These are phyloP conservation scores for Talaromyces marneffei DNA, from an alignment of 2,329 filamentous ascomycete species.

Conservation along the genomic window DNA sequence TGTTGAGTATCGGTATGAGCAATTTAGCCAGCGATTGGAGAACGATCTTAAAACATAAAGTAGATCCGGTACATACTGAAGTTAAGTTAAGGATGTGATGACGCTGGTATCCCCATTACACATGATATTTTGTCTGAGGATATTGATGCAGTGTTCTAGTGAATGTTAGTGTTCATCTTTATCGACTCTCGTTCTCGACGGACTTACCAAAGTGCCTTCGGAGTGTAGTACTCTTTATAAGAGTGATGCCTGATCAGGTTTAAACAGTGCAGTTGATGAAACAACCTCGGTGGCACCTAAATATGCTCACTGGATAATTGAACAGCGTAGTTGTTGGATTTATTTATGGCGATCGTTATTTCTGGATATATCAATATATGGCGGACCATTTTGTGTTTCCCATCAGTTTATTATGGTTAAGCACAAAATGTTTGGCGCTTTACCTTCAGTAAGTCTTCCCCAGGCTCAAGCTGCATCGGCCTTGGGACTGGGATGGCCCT, in stretches of 20 bases:
- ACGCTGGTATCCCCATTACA: slow-evolving; percentile 1
- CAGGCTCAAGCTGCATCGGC: not conserved
- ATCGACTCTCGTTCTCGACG: too few relatives aligned
- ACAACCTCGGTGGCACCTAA: not conserved
- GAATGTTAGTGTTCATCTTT: not conserved
- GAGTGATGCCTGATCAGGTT: not conserved
- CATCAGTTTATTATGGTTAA: too few relatives aligned
- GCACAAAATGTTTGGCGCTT: not conserved
- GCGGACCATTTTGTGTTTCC: not conserved
- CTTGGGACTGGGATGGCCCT: not conserved
- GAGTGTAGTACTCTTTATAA: not conserved
- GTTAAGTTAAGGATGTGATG: not conserved
- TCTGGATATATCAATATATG: not conserved
- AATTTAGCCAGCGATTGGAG: not conserved
- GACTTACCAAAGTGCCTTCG: not conserved
- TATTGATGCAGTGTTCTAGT: slow-evolving; percentile 1
- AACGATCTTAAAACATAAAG: not conserved
- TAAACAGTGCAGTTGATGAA: slow-evolving; percentile 2
- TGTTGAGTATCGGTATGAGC: not conserved
- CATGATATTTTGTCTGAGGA: not conserved
- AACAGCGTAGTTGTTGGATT: not conserved
- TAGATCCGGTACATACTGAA: not conserved
- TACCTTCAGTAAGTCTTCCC: not conserved
- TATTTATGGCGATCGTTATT: not conserved
- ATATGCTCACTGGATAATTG: not conserved